Evolutionary conservation across 2,329 filamentous ascomycete genomes (phyloP), one percentile per base, ranked within the genome.

Genomic region (Eutypella sp.): DNA sequence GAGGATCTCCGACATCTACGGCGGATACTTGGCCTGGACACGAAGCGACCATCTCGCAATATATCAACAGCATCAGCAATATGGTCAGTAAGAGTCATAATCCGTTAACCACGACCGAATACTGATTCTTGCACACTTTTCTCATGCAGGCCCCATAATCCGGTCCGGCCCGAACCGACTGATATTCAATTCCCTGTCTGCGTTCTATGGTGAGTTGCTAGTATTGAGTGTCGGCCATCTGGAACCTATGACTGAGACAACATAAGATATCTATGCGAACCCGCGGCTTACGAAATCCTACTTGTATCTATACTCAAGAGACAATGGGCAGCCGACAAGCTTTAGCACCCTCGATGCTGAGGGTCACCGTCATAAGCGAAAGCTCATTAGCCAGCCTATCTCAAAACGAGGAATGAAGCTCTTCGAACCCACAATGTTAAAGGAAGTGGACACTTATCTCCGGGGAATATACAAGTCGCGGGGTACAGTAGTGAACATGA

Each of bases 391-490:
- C n/a, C 40, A 38, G 1, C 43, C 25, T 10, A 37, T 55, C 15
- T 43, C 34, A 3, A 43, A 47, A 15, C 24, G 43, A 16, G 25
- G 42, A 1, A 31, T 55, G 5, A 36, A 44, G 9, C 33, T 24
- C 1, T 53, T 53, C 27, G 48, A 53, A 39, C 49, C 53, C 0
- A 37, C 18, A 2, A 49, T 52, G 37, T 3, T 41, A 15, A 29
- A 42, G 7, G 27, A 42, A 19, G 7, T 42, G 18, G 16, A 42
- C 41, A 24, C 18, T 5, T 34, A 34, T 11, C 10, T 42, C 15
- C 8, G 24, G 22, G 27, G n/a, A 37, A 4, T 37, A 19, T 8
- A 8, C 9, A 5, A n/a, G 8, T 37, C 34, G n/a, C 20, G n/a
- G 18, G n/a, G n/a, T 18, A 19, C 18, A 6, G n/a, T 19, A 4